phyloP scores from a whole-genome alignment of 176 grass and related monocot species.

The Zea luxurians region DNA sequence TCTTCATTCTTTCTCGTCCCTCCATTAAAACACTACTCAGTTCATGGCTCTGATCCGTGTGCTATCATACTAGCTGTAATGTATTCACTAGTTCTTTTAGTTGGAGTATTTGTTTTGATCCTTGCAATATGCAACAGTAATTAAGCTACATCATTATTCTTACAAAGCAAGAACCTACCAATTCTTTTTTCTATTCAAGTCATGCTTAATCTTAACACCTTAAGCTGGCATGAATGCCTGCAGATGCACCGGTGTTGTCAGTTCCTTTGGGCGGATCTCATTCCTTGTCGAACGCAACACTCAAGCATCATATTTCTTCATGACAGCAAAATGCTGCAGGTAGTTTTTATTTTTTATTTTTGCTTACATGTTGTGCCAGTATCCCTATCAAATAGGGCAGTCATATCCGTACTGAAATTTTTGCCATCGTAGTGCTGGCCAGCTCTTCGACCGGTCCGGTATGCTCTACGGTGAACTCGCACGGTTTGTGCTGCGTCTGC shows the following conservation, averaged over 20 bases:
- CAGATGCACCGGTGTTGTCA: slow-evolving; percentile 86
- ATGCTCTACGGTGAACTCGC: slow-evolving; percentile 87
- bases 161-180: background rate
- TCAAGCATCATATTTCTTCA: slow-evolving; percentile 89
- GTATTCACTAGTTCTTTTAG: background rate
- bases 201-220: background rate
- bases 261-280: slow-evolving; percentile 88
- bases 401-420: slow-evolving; percentile 14
- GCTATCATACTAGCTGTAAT: background rate
- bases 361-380: background rate
- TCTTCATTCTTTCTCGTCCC: too few relatives aligned
- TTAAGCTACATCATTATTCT: slow-evolving; percentile 6
- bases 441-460: slow-evolving; percentile 88
- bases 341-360: slow-evolving; percentile 19
- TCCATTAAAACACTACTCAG: background rate
- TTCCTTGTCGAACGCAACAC: slow-evolving; percentile 85
- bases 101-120: background rate
- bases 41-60: background rate
- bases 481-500: slow-evolving; percentile 61
- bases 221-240: slow-evolving; percentile 23
- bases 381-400: background rate
- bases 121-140: background rate
- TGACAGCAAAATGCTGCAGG: slow-evolving; percentile 78
- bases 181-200: background rate
- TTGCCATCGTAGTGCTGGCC: slow-evolving; percentile 21